phyloP scores from a whole-genome alignment of 805 yeast species.

The Pichia californica region DNA sequence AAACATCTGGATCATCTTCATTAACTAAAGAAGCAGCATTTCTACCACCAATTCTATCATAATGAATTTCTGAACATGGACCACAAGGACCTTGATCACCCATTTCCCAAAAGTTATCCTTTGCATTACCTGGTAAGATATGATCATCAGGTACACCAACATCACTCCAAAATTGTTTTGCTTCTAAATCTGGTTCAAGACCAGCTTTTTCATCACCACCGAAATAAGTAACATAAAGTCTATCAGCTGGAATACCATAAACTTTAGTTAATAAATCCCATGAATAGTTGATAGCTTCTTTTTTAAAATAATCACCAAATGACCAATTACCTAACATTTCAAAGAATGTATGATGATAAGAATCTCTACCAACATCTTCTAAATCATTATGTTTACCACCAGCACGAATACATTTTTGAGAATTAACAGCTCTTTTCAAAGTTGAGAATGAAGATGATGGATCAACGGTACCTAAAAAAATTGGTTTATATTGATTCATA shows the following conservation, averaged over 20 bases:
- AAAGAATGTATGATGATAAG: slow-evolving; percentile 96
- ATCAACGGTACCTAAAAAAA: slow-evolving; percentile 94
- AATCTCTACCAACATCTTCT: slow-evolving; percentile 97
- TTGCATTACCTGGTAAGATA: slow-evolving; percentile 82
- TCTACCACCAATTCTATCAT: slow-evolving; percentile 97
- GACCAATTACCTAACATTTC: slow-evolving; percentile 99
- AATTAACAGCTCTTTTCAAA: slow-evolving; percentile 85
- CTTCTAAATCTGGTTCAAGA: slow-evolving; percentile 89
- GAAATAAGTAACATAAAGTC: slow-evolving; percentile 92
- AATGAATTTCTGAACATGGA: slow-evolving; percentile 96
- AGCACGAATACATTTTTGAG: slow-evolving; percentile 98
- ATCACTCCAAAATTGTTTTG: slow-evolving; percentile 76
- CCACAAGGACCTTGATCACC: slow-evolving; percentile 99
- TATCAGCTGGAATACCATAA: slow-evolving; percentile 69
- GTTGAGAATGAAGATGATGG: slow-evolving; percentile 83
- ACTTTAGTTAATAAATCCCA: slow-evolving; percentile 89
- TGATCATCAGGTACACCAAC: slow-evolving; percentile 91
- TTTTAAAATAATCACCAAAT: slow-evolving; percentile 96
- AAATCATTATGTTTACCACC: slow-evolving; percentile 98
- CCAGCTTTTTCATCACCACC: slow-evolving; percentile 86
- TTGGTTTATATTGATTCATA: slow-evolving; percentile 98
- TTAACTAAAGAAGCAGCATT: slow-evolving; percentile 88
- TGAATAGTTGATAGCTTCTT: slow-evolving; percentile 81
- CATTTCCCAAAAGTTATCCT: slow-evolving; percentile 99
- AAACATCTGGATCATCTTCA: slow-evolving; percentile 95